Evolutionary conservation across 495 filamentous ascomycete genomes (phyloP), one percentile per base, ranked within the genome.

Genomic region (Aspergillus biplanus): DNA sequence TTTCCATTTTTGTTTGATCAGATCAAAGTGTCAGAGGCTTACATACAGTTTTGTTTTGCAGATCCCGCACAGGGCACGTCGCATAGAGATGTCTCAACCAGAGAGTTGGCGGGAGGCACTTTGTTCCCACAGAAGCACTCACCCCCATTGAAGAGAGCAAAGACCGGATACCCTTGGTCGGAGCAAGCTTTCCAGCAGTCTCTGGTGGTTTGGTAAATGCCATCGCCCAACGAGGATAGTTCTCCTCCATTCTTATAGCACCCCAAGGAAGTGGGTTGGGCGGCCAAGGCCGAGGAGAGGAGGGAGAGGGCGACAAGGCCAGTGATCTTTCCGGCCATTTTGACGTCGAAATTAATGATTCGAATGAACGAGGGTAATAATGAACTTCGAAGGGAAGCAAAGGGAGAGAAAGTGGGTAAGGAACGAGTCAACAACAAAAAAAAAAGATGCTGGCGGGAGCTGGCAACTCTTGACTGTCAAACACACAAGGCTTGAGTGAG

Each of bases 121-220:
- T 69, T 35, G 56, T 78, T 68, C 9, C 73, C 71, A 65, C 79
- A 82, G 42, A 57, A 71, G 66, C 79, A 82, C 44, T 73, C 60
- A 7, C 61, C 61, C 21, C 75, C 78, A 21, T 69, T 52, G 44
- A 65, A 74, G 32, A 75, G 60, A 15, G 67, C 79, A 32, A 68
- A 72, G 18, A 80, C 62, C 13, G 67, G 61, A 54, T 72, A 73
- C 31, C 65, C 65, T 7, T 56, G 63, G 6, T 60, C 57, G 5
- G 58, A 27, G 62, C 79, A 82, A 63, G 64, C 21, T 27, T 71
- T 13, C 31, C 70, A 44, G 58, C 79, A 82, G 33, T 70, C 66
- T n/a, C 66, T 68, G 4, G 49, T 58, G 16, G 75, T 70, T 59
- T 78, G 73, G 52, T 61, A 82, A 27, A 47, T 59, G 48, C 62